Base-by-base conservation (phyloP, 2,329 filamentous ascomycete species). In the Aureobasidium sp. region DNA sequence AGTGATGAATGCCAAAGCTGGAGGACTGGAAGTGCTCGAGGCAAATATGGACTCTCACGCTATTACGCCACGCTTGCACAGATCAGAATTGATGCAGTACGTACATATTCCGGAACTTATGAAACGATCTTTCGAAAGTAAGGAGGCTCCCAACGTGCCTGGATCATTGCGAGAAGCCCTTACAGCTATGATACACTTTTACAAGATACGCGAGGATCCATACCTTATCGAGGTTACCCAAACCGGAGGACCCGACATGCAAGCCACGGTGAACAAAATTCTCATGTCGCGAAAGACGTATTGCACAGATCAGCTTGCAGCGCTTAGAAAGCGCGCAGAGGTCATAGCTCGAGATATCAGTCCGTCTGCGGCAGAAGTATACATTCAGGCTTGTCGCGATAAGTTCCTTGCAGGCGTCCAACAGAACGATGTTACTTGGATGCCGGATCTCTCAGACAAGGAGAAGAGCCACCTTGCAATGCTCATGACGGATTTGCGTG, bases 31-130 rank as follows among this genome's bases (percentile, higher is more conserved):
- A 72, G 70, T 72, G 4, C 80, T 96, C 8, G 91, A 96, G 70
- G 65, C 71, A 3, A 89, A 88, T 44, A 76, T 96, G 47, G 81
- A 91, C 70, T 83, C 90, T 1, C 77, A 83, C 36, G 89, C 87
- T 65, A 82, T 81, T 63, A 87, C 86, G 0, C 91, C 91, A 0
- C 86, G 82, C 3, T 68, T 81, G 1, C 83, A 92, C 69, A 81
- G 88, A 2, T 81, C 83, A 15, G 89, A 94, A 65, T 80, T 96
- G 3, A 71, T 89, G n/a, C 76, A 77, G 21, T 80, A 85, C 66
- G 85, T 88, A 2, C 86, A 90, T 66, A 83, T 78, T n/a, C 91
- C 91, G 1, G 69, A 77, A 9, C 73, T 91, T 36, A 59, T 71
- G 9, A 73, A 68, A 34, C 37, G 21, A 1, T 32, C 53, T 6